A percentile compares a stretch with the other conserved stretches of the same genome.
Conservation (phyloP, 2,329 filamentous ascomycete species). For the Nigrograna mackinnonii region DNA sequence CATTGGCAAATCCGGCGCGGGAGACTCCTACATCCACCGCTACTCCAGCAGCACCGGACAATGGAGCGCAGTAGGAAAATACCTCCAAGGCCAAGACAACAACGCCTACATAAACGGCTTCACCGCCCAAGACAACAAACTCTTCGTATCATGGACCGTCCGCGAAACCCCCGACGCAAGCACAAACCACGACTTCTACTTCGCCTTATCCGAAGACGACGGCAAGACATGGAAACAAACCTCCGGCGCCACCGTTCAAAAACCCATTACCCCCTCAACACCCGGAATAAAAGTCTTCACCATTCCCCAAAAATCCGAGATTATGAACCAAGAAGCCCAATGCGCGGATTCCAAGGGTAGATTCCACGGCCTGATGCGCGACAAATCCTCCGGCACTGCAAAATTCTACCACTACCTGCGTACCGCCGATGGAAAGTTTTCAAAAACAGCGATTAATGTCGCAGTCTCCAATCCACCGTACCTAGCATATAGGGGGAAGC, state of each 20-base stretch:
- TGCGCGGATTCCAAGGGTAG: constrained; percentile 49
- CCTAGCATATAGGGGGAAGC: constrained; percentile 35
- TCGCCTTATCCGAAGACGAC: constrained; percentile 51
- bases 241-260: constrained; percentile 39
- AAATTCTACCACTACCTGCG: constrained; percentile 39
- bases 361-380: constrained; percentile 55
- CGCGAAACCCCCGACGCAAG: constrained; percentile 51
- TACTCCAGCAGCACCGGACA: constrained; percentile 42
- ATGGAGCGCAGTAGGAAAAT: constrained; percentile 48
- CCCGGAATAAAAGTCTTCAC: constrained; percentile 49
- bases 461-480: constrained; percentile 34
- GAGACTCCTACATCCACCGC: constrained; percentile 53
- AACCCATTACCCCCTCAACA: constrained; percentile 46
- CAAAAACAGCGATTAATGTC: constrained; percentile 32
- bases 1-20: constrained; percentile 55
- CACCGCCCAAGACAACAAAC: constrained; percentile 35
- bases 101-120: constrained; percentile 59
- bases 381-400: constrained; percentile 34
- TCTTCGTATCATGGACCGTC: constrained; percentile 56
- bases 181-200: constrained; percentile 57
- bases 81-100: constrained; percentile 49
- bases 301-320: constrained; percentile 51
- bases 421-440: constrained; percentile 27
- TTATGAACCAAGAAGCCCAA: constrained; percentile 57
- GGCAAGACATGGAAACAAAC: constrained; percentile 51